Evolutionary conservation across 2,329 filamentous ascomycete genomes (phyloP), one percentile per base, ranked within the genome.

Genomic region (Penicillium nordicum): DNA sequence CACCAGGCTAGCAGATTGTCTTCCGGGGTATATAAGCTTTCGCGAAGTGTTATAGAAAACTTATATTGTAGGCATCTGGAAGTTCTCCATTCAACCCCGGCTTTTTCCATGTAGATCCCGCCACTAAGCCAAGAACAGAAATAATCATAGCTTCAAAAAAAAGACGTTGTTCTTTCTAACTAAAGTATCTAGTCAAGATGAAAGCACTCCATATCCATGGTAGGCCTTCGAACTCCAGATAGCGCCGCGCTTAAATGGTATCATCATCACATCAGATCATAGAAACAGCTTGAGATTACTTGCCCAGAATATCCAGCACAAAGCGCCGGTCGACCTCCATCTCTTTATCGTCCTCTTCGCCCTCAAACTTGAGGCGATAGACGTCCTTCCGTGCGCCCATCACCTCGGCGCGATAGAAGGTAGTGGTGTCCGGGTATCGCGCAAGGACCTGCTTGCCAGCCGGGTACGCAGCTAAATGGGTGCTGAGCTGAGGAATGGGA

Each of bases 391-490:
- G 87, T 78, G 79, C 84, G 36, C 86, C 86, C 74, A 90, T 88
- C 9, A 93, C 89, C 64, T 92, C 88, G 1, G 90, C 90, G 69
- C 89, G 87, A 72, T 94, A 94, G 66, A 94, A 93, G 0, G 89
- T 92, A 1, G 90, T 92, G 1, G 90, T 93, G 65, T 91, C 87
- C 0, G 90, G 90, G 67, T 94, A 94, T 56, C 91, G 78, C 0
- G 90, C 90, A 55, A 93, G 78, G 9, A 93, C 89, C 44, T 85
- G 83, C 69, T 88, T 89, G 43, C 88, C 88, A 38, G 83, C 75
- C 8, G 79, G 67, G 63, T 83, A 85, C 36, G 88, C 84, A 56
- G 88, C 82, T 40, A 88, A 80, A 4, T 81, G 75, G 16, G 88
- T 77, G 2, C 74, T 84, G 59, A 73, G 77, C 62, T 83, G 80